These are phyloP conservation scores for Talaromyces sp. DNA, from an alignment of 2,329 filamentous ascomycete species.

Conservation along the genomic window DNA sequence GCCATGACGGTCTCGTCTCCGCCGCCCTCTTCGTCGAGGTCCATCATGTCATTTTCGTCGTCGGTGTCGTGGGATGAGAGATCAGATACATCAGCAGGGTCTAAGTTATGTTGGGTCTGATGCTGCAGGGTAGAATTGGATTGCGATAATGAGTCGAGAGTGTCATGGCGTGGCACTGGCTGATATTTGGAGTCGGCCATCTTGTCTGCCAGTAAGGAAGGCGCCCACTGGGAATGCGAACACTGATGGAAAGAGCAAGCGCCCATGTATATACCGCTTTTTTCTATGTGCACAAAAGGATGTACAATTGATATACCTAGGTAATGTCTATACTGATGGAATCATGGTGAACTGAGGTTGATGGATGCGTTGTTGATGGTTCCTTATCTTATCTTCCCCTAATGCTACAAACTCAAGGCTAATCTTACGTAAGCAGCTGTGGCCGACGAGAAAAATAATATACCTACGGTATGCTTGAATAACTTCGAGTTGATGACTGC, in stretches of 20 bases:
- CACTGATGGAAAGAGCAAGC: neutral
- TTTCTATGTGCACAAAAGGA: neutral
- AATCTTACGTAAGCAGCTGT: too few relatives aligned
- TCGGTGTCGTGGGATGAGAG: slow-evolving; percentile 9
- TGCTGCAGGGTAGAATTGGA: neutral
- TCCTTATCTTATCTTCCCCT: neutral
- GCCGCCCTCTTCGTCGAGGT: slow-evolving; percentile 10
- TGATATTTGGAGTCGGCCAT: slow-evolving; percentile 15
- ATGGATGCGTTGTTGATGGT: neutral
- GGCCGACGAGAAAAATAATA: too few relatives aligned
- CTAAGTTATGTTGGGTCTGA: slow-evolving; percentile 4
- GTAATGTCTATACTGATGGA: neutral
- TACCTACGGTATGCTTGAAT: too few relatives aligned
- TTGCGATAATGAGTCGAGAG: neutral
- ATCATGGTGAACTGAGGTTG: neutral
- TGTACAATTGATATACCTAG: neutral
- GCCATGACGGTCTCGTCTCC: slow-evolving; percentile 10
- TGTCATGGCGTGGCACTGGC: slow-evolving; percentile 11
- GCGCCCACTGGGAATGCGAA: neutral
- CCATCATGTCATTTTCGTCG: slow-evolving; percentile 1
- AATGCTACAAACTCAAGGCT: too few relatives aligned
- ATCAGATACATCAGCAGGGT: slow-evolving; percentile 1
- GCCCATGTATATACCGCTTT: neutral
- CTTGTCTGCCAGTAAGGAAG: neutral
- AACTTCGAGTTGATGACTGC: too few relatives aligned